These are phyloP conservation scores for Aureobasidium uvarum DNA, from an alignment of 2,329 filamentous ascomycete species.

Conservation along the genomic window DNA sequence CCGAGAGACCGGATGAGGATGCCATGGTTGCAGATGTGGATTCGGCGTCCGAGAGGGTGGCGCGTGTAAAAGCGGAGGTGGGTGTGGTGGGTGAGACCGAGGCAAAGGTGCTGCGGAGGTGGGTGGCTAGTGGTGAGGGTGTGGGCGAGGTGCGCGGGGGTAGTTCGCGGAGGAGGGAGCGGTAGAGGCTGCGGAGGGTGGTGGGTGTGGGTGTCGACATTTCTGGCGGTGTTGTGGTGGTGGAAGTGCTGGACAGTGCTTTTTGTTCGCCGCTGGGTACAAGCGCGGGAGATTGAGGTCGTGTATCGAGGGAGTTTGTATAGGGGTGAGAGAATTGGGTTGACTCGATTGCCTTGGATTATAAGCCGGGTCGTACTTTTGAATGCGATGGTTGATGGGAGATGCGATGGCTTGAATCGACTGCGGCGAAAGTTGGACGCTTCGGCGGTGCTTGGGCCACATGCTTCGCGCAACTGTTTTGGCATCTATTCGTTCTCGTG, in stretches of 20 bases:
- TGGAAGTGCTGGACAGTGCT: too few relatives aligned
- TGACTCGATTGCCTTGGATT: not conserved
- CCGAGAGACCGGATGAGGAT: not conserved
- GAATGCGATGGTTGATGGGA: not conserved
- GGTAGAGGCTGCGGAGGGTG: conserved; percentile 74
- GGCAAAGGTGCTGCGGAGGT: conserved; percentile 64
- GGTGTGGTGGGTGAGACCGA: conserved; percentile 25
- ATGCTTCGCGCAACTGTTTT: not conserved
- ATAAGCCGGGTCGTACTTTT: not conserved
- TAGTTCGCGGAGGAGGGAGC: conserved; percentile 82
- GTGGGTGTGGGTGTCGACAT: conserved; percentile 44
- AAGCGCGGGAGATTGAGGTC: not conserved
- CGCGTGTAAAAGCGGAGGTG: conserved; percentile 6
- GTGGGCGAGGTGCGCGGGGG: conserved; percentile 61
- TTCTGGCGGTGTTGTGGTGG: conserved; percentile 13
- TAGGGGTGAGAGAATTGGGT: accelerated
- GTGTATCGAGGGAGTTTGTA: too few relatives aligned
- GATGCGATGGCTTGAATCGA: not conserved
- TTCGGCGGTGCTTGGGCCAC: conserved; percentile 10
- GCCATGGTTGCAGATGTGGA: not conserved
- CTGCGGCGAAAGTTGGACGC: conserved; percentile 17
- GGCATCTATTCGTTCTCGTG: not conserved
- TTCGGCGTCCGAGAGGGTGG: not conserved
- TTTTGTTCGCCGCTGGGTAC: not conserved
- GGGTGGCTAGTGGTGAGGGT: conserved; percentile 67